Conservation (phyloP, 1,139 yeast genomes). For the Blastobotrys illinoisensis region DNA sequence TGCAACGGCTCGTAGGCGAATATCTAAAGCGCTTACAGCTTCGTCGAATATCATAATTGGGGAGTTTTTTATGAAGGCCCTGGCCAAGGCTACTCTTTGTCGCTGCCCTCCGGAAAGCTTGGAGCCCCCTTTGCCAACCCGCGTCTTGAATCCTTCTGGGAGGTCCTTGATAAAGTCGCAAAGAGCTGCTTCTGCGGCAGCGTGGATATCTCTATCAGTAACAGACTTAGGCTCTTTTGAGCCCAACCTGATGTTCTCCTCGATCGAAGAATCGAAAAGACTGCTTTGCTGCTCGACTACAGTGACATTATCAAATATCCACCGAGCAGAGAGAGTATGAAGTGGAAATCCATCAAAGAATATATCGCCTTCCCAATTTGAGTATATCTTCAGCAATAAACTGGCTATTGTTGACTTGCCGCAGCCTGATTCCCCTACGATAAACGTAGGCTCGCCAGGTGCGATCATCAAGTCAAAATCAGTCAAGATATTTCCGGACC, state of each 20-base stretch:
- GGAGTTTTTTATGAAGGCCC: constrained; percentile 68
- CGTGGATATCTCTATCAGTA: constrained; percentile 16
- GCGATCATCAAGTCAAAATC: constrained; percentile 43
- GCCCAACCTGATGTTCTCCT: constrained; percentile 54
- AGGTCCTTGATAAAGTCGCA: constrained; percentile 41
- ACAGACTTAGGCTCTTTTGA: constrained; percentile 24
- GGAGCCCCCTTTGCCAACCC: constrained; percentile 42
- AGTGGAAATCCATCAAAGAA: constrained; percentile 50
- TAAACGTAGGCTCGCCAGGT: constrained; percentile 47
- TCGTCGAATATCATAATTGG: constrained; percentile 81
- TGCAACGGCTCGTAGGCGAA: constrained; percentile 40
- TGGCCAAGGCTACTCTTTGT: constrained; percentile 75
- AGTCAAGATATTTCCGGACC: constrained; percentile 45
- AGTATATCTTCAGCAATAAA: constrained; percentile 56
- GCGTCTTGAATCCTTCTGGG: constrained; percentile 51
- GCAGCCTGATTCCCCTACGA: constrained; percentile 84
- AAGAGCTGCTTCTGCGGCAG: constrained; percentile 16
- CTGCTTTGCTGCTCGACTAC: constrained; percentile 67
- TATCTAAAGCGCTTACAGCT: constrained; percentile 75
- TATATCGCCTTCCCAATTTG: constrained; percentile 44
- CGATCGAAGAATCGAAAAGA: constrained; percentile 58
- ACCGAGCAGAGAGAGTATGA: constrained; percentile 39
- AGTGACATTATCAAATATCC: constrained; percentile 61
- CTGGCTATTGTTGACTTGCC: constrained; percentile 83
- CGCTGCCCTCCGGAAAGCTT: constrained; percentile 87